These are phyloP conservation scores for Colletotrichum sublineola DNA, from an alignment of 2,329 filamentous ascomycete genomes.

Conservation along the genomic window DNA sequence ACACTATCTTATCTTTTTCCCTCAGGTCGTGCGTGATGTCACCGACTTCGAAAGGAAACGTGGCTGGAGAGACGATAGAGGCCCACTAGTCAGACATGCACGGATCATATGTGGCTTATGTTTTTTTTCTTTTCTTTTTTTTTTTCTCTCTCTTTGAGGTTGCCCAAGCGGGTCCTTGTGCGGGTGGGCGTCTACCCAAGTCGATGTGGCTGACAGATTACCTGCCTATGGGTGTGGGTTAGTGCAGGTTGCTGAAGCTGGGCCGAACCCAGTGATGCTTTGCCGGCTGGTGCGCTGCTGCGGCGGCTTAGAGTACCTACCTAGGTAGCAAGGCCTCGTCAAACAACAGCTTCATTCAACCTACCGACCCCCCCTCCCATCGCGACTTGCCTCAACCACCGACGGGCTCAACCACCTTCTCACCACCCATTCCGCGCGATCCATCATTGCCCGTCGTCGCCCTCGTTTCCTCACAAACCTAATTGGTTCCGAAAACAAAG, in stretches of 20 bases:
- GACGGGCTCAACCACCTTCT: slow-evolving; percentile 20
- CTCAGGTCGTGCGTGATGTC: slow-evolving; percentile 37
- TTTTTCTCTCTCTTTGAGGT: not conserved
- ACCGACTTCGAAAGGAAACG: slow-evolving; percentile 15
- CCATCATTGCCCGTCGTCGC: slow-evolving; percentile 24
- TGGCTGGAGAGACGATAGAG: slow-evolving; percentile 14
- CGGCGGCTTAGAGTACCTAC: slow-evolving; percentile 23
- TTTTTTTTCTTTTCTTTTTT: not conserved
- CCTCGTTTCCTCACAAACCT: slow-evolving; percentile 10
- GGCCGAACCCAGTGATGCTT: slow-evolving; percentile 41
- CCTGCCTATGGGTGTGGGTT: slow-evolving; percentile 5
- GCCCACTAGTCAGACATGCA: not conserved
- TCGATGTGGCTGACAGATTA: slow-evolving; percentile 15
- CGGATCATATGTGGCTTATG: slow-evolving; percentile 16
- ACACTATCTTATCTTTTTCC: slow-evolving; percentile 27
- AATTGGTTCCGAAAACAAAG: slow-evolving; percentile 36
- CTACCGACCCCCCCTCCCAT: slow-evolving; percentile 27
- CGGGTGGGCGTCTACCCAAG: not conserved
- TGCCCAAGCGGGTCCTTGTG: not conserved
- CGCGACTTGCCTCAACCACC: slow-evolving; percentile 29
- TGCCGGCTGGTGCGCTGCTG: slow-evolving; percentile 20
- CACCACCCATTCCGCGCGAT: slow-evolving; percentile 17
- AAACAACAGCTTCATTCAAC: slow-evolving; percentile 41
- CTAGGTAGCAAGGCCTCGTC: slow-evolving; percentile 27
- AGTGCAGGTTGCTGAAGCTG: slow-evolving; percentile 27